phyloP scores from a whole-genome alignment of 2,329 filamentous ascomycete genomes.

The Thermothelomyces thermophilus region DNA sequence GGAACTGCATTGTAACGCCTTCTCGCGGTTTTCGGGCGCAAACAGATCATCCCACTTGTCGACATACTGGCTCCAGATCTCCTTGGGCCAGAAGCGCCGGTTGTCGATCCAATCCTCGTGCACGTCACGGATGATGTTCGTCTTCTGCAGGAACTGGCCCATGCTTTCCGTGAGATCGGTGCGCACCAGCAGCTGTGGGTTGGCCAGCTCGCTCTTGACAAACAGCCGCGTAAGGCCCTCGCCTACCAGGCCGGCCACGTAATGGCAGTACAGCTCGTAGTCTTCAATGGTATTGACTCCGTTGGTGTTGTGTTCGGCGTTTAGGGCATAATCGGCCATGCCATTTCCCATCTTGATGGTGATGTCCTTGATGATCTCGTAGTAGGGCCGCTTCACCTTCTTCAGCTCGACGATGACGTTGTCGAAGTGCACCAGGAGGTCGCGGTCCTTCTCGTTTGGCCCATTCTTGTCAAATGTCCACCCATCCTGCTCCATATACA shows the following conservation, averaged over 20 bases:
- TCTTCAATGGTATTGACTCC: slow-evolving; percentile 79
- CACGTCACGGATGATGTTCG: slow-evolving; percentile 96
- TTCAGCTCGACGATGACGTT: slow-evolving; percentile 80
- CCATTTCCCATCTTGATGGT: slow-evolving; percentile 93
- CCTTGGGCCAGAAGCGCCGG: slow-evolving; percentile 87
- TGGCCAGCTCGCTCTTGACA: slow-evolving; percentile 78
- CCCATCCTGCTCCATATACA: slow-evolving; percentile 71
- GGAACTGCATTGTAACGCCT: slow-evolving; percentile 77
- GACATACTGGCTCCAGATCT: slow-evolving; percentile 96
- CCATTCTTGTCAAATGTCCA: slow-evolving; percentile 88
- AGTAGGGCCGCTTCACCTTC: slow-evolving; percentile 79
- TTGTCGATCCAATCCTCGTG: slow-evolving; percentile 83
- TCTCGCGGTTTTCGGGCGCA: slow-evolving; percentile 67
- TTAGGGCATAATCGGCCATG: slow-evolving; percentile 92
- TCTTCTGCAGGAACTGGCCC: slow-evolving; percentile 96
- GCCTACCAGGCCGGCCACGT: slow-evolving; percentile 96
- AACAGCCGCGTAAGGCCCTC: slow-evolving; percentile 89
- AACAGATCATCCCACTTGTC: slow-evolving; percentile 86
- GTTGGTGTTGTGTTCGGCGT: slow-evolving; percentile 71
- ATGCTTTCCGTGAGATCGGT: slow-evolving; percentile 85
- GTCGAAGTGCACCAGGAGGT: slow-evolving; percentile 88
- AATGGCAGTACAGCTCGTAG: slow-evolving; percentile 96
- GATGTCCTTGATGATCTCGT: slow-evolving; percentile 84
- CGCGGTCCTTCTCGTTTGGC: slow-evolving; percentile 87
- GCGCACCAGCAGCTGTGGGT: slow-evolving; percentile 72